Percentiles rank a stretch among this genome's conserved stretches.
Evolutionary conservation across 2,329 filamentous ascomycete genomes (phyloP).

Genomic region (Sclerotinia spermophila): DNA sequence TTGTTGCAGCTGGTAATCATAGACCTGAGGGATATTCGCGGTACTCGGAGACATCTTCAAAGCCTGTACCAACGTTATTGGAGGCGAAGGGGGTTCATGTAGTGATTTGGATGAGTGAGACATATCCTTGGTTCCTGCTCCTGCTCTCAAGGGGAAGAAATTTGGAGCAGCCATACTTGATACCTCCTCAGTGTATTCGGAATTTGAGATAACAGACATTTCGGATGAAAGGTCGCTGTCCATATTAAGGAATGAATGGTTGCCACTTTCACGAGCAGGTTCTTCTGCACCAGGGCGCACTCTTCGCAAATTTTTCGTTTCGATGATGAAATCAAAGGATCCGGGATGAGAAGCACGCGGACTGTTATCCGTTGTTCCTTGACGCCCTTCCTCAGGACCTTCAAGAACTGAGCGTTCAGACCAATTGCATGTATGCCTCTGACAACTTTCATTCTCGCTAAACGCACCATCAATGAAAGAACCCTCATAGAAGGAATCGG

Average conservation of each 20-base stretch:
- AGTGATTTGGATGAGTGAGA: conserved; percentile 31
- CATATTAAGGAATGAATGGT: conserved; percentile 39
- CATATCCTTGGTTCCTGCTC: conserved; percentile 30
- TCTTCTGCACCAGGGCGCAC: conserved; percentile 26
- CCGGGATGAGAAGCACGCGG: conserved; percentile 38
- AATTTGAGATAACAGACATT: conserved; percentile 46
- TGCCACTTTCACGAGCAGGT: conserved; percentile 25
- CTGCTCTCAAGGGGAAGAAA: conserved; percentile 36
- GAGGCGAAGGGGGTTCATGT: conserved; percentile 43
- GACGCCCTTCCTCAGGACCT: conserved; percentile 43
- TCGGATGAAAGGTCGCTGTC: conserved; percentile 58
- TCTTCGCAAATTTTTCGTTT: conserved; percentile 47
- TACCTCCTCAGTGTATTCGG: conserved; percentile 33
- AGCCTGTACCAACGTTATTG: conserved; percentile 48
- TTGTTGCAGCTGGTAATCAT: conserved; percentile 22
- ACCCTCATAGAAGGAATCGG: conserved; percentile 71
- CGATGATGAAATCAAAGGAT: conserved; percentile 54
- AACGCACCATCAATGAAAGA: conserved; percentile 70
- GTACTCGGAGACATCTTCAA: conserved; percentile 44
- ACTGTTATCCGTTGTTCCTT: conserved; percentile 27
- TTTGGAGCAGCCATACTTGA: conserved; percentile 35
- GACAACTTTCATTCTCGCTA: conserved; percentile 46
- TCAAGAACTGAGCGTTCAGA: conserved; percentile 53
- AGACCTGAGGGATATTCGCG: conserved; percentile 40
- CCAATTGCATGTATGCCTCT: conserved; percentile 47